Evolutionary conservation across 2,329 filamentous ascomycete species (phyloP), one percentile per base, ranked within the genome.

Genomic region (Hypoxylon sp.): DNA sequence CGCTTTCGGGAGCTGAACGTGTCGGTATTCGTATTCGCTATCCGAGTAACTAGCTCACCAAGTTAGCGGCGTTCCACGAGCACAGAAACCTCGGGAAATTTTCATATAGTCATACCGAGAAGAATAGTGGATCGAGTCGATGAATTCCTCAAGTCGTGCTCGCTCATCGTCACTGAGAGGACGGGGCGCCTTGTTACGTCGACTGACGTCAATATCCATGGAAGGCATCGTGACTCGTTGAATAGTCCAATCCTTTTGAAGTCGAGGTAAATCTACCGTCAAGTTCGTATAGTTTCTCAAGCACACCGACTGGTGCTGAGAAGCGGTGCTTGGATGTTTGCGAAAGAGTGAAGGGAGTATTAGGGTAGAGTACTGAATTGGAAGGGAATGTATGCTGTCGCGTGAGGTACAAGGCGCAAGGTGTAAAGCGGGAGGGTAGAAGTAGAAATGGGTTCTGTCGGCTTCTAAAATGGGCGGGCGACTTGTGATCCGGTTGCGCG

Each of bases 51-150:
- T 98, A 76, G 32, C 52, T 39, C 37, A 68, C 57, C 15, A 34
- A 54, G 56, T 59, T 37, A 70, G 68, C 44, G 66, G 62, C 34
- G 32, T 22, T 19, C 34, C 53, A 26, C 37, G n/a, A 8, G 17
- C 20, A 22, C 34, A n/a, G 46, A 15, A 5, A 34, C 4, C 32
- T 30, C 19, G 34, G 32, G 39, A 46, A 56, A 15, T 30, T 47
- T 55, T 49, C 34, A 50, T 49, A 28, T 11, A 50, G 57, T 75
- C 85, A 73, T 83, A 97, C 93, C 93, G 88, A 68, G 91, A 87
- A 54, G 94, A 98, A 81, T 99, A 99, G 80, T 98, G 94, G 72
- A 99, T 99, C 30, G 88, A 87, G 73, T 98, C 93, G 70, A 95
- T 88, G 76, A 92, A 98, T 78, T 98, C 94, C 65, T 97, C 93